Base-by-base conservation (phyloP, 1,284 basidiomycete genomes). In the Cutaneotrichosporon sp. region DNA sequence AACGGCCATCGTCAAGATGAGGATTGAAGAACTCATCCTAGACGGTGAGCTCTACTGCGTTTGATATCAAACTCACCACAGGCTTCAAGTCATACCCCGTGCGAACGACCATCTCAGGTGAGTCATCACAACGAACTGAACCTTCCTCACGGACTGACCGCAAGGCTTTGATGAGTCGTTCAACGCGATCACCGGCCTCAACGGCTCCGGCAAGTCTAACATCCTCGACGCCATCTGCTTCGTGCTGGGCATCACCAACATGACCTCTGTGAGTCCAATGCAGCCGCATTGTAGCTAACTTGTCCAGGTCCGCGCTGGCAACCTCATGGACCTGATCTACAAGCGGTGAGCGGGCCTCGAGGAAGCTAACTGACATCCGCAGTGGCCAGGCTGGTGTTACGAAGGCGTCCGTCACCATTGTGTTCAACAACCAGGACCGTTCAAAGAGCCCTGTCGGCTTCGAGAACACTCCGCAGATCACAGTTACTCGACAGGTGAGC, bases 61-160 rank as follows among this genome's bases (percentile, higher is more conserved):
- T 5, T 2, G 0, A 18, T 10, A 21, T 6, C 1, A 8, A 38
- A 57, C 62, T 67, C 46, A 63, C 57, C 38, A 1, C 65, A 92
- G 91, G 92, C 59, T 95, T 95, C 86, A 98, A 98, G 81, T 97
- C 94, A 18, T 97, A 98, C 76, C 94, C 95, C 21, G 92, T 94
- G 36, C 87, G 95, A 50, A 97, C 95, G 0, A 90, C 91, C 74
- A 96, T 98, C 65, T 90, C 89, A 0, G 78, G 79, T 80, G 59
- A 18, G 74, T 68, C 26, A 6, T 18, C 14, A 9, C 30, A 9
- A 5, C 13, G 4, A 6, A 32, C 14, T 9, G 3, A 26, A 22
- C 21, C 49, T 22, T 13, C 51, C 30, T 14, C 14, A 9, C 4
- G 11, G 31, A 34, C 69, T 70, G 53, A 71, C 56, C 16, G 34